Percentiles rank a stretch among this genome's conserved stretches.
These are phyloP conservation scores for Cunninghamia lanceolata DNA, from an alignment of 75 land plant species.

Conservation along the genomic window DNA sequence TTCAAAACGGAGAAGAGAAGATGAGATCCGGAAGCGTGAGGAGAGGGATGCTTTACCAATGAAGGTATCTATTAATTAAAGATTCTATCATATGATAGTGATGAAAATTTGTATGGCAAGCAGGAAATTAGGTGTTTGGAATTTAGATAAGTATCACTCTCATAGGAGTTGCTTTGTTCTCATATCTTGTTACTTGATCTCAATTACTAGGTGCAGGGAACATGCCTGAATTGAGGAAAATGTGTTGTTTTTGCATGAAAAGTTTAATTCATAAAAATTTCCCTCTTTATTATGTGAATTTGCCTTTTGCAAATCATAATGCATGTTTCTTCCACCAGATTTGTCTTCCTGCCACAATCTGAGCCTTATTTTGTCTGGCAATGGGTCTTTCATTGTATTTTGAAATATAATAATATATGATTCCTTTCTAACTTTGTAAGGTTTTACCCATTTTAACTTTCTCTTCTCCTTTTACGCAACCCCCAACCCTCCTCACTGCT, in stretches of 20 bases:
- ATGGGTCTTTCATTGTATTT: background rate
- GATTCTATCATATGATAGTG: background rate
- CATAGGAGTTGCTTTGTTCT: background rate
- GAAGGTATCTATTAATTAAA: conserved; percentile 48
- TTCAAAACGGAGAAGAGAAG: conserved; percentile 78
- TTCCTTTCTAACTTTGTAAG: background rate
- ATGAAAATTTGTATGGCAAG: background rate
- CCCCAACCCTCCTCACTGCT: too few relatives aligned
- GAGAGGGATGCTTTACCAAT: conserved; percentile 65
- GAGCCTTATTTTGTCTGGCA: background rate
- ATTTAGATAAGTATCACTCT: background rate
- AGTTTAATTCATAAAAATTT: background rate
- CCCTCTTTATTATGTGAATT: background rate
- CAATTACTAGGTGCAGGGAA: background rate
- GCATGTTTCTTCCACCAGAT: background rate
- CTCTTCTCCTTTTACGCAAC: background rate
- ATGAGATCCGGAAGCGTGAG: conserved; percentile 84
- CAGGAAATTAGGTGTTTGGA: background rate
- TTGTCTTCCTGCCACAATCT: background rate
- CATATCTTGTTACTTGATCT: background rate
- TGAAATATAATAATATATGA: background rate
- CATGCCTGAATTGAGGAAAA: background rate
- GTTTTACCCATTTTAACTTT: too few relatives aligned
- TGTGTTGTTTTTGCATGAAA: background rate
- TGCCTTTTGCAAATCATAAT: background rate